Evolutionary conservation across 1,284 basidiomycete genomes (phyloP).

Genomic region (Porodaedalea pini): DNA sequence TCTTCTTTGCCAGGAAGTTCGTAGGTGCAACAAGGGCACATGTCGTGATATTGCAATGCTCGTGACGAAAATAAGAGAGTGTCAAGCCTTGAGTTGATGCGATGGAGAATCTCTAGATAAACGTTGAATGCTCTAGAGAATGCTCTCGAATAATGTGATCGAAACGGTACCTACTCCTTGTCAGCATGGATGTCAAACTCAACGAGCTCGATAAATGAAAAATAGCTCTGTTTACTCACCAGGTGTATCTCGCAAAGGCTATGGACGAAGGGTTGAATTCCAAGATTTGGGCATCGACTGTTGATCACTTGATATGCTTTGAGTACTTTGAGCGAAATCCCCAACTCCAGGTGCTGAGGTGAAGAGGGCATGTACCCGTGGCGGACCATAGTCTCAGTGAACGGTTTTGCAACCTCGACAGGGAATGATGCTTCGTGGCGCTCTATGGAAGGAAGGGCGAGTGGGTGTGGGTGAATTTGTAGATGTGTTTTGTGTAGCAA

Average conservation of each 20-base stretch:
- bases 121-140: constrained; percentile 23
- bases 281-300: constrained; percentile 7
- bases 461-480: no score
- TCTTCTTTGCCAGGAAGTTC: constrained; percentile 25
- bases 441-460: no score
- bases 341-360: constrained; percentile 7
- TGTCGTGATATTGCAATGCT: constrained; percentile 13
- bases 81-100: constrained; percentile 7
- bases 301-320: neutral
- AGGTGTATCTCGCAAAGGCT: constrained; percentile 13
- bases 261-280: constrained; percentile 15
- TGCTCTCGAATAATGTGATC: neutral
- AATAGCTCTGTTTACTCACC: neutral
- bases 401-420: no score
- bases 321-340: constrained; percentile 5
- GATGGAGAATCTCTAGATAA: constrained; percentile 21
- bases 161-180: neutral
- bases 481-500: no score
- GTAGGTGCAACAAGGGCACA: constrained; percentile 32
- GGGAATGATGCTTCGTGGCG: no score
- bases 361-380: constrained; percentile 14
- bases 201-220: neutral
- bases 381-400: constrained; percentile 6
- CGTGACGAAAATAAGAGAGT: constrained; percentile 3
- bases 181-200: no score